phyloP scores from a whole-genome alignment of 2,329 filamentous ascomycete genomes.

The Coniochaeta ligniaria region DNA sequence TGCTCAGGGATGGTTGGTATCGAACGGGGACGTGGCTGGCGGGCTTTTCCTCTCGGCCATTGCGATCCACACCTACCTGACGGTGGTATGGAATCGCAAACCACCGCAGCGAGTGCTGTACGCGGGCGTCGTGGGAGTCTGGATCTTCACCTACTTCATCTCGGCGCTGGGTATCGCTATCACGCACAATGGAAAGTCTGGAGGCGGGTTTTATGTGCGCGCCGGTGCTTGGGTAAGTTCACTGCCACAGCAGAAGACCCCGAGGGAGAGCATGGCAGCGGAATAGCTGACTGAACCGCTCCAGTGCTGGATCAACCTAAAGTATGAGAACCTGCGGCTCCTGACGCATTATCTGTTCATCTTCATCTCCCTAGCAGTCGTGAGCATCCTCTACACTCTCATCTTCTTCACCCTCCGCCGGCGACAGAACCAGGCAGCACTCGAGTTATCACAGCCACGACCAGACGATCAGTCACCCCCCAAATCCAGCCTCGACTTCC shows the following conservation, averaged over 20 bases:
- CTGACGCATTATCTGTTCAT: slow-evolving; percentile 59
- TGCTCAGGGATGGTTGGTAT: slow-evolving; percentile 50
- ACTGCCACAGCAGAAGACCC: background rate
- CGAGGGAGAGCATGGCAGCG: background rate
- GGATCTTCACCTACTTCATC: slow-evolving; percentile 42
- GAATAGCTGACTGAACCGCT: background rate
- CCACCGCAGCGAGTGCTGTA: slow-evolving; percentile 37
- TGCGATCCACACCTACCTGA: slow-evolving; percentile 49
- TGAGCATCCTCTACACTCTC: slow-evolving; percentile 26
- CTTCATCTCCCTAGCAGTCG: slow-evolving; percentile 30
- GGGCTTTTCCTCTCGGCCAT: slow-evolving; percentile 52
- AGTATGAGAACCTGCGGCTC: slow-evolving; percentile 44
- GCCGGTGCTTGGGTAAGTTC: slow-evolving; percentile 43
- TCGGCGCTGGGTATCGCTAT: slow-evolving; percentile 28
- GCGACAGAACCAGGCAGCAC: slow-evolving; percentile 2
- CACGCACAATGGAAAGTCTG: slow-evolving; percentile 16
- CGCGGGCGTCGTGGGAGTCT: slow-evolving; percentile 30
- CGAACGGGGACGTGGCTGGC: slow-evolving; percentile 49
- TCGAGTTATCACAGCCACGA: background rate
- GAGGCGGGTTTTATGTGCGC: slow-evolving; percentile 38
- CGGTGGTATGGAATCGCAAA: slow-evolving; percentile 41
- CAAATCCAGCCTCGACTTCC: slow-evolving; percentile 4
- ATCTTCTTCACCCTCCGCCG: slow-evolving; percentile 26
- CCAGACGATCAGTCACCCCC: background rate
- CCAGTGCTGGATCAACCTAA: slow-evolving; percentile 54